A percentile compares a stretch with the other conserved stretches of the same genome.
Conservation (phyloP, 2,329 filamentous ascomycete species). For the Colletotrichum orchidophilum region DNA sequence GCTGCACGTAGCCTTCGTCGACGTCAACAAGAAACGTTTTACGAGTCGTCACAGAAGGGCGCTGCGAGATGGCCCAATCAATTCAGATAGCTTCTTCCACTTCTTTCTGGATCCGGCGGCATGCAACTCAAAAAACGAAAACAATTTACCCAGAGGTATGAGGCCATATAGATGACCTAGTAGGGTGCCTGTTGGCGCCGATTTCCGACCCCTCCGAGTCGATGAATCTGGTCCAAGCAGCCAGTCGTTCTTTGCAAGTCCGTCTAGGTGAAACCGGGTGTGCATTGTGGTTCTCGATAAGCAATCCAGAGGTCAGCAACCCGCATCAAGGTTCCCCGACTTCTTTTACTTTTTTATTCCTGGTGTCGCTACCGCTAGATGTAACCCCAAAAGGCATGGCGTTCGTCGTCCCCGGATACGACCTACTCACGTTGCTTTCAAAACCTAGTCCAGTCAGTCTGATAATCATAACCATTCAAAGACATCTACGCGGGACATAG, state of each 20-base stretch:
- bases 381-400: too few relatives aligned
- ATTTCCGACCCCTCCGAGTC: background rate
- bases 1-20: background rate
- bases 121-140: background rate
- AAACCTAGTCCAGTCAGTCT: too few relatives aligned
- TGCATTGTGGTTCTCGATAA: background rate
- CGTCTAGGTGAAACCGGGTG: background rate
- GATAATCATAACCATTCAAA: background rate
- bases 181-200: background rate
- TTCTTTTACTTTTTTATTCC: too few relatives aligned
- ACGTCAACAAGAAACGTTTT: background rate
- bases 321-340: too few relatives aligned
- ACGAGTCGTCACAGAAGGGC: background rate
- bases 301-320: background rate
- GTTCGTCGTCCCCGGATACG: too few relatives aligned
- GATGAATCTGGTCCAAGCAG: background rate
- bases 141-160: background rate
- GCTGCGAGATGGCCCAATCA: background rate
- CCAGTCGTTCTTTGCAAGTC: background rate
- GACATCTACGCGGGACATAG: background rate
- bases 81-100: background rate
- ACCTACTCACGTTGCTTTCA: too few relatives aligned
- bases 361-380: too few relatives aligned
- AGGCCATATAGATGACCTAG: background rate
- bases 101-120: background rate